A percentile compares a stretch with the other conserved stretches of the same genome.
These are phyloP conservation scores for Xylaria scruposa DNA, from an alignment of 495 filamentous ascomycete species.

Conservation along the genomic window DNA sequence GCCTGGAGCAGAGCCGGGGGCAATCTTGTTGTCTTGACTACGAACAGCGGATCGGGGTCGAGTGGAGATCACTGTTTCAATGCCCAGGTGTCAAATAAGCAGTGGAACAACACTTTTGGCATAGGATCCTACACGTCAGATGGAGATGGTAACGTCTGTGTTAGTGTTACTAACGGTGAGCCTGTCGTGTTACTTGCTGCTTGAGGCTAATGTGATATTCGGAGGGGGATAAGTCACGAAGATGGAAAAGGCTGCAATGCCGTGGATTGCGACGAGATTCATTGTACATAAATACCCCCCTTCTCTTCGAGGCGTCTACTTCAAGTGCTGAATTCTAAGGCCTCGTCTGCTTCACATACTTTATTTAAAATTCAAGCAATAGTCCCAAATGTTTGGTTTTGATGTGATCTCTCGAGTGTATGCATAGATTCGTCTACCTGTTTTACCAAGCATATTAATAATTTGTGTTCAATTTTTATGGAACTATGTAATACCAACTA, in stretches of 20 bases:
- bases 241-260: not conserved
- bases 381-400: not conserved
- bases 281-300: not conserved
- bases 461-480: not conserved
- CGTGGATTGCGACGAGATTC: not conserved
- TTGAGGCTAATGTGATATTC: slow-evolving; percentile 9
- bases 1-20: slow-evolving; percentile 49
- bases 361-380: not conserved
- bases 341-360: not conserved
- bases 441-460: not conserved
- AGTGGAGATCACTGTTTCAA: slow-evolving; percentile 45
- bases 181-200: slow-evolving; percentile 38
- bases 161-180: slow-evolving; percentile 34
- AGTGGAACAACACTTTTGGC: slow-evolving; percentile 38
- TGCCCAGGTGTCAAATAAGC: slow-evolving; percentile 37
- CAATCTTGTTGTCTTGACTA: slow-evolving; percentile 48
- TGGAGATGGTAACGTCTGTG: slow-evolving; percentile 33
- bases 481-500: not conserved
- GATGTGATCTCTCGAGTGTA: not conserved
- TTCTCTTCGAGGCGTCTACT: not conserved
- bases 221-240: not conserved
- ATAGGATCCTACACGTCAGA: slow-evolving; percentile 33
- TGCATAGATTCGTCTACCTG: not conserved
- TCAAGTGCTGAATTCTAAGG: not conserved
- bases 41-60: slow-evolving; percentile 47